These are phyloP conservation scores for Geoglossum glabrum DNA, from an alignment of 495 filamentous ascomycete species.

Conservation along the genomic window DNA sequence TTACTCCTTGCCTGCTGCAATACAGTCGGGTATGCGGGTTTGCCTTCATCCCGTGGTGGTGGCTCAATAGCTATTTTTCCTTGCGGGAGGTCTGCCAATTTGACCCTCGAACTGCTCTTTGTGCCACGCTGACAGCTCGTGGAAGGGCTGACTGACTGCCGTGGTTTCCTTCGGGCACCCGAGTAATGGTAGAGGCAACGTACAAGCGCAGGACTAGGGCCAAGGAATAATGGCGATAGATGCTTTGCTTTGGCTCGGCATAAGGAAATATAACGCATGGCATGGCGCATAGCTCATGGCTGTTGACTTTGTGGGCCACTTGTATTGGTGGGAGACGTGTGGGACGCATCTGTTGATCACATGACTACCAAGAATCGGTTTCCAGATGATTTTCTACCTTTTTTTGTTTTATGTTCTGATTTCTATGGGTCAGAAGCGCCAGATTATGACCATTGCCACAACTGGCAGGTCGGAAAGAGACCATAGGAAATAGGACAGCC, in stretches of 20 bases:
- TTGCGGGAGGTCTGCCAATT: slow-evolving; percentile 45
- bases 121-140: slow-evolving; percentile 17
- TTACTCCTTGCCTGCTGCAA: slow-evolving; percentile 77
- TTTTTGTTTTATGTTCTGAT: neutral
- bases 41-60: slow-evolving; percentile 22
- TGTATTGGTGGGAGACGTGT: too few species aligned
- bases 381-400: neutral
- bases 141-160: neutral
- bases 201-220: neutral
- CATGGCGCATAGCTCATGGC: too few species aligned
- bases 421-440: neutral
- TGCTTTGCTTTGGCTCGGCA: neutral
- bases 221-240: neutral
- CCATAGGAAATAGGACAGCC: neutral
- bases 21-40: slow-evolving; percentile 60
- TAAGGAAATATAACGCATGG: neutral
- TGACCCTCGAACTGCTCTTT: slow-evolving; percentile 34
- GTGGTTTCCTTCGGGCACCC: neutral
- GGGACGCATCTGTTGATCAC: neutral
- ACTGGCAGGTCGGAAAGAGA: neutral
- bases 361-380: neutral
- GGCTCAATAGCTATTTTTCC: slow-evolving; percentile 22
- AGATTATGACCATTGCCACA: neutral
- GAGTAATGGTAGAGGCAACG: neutral
- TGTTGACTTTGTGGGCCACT: too few species aligned